phyloP scores from a whole-genome alignment of 257 asterid species.

The Penstemon newberryi region DNA sequence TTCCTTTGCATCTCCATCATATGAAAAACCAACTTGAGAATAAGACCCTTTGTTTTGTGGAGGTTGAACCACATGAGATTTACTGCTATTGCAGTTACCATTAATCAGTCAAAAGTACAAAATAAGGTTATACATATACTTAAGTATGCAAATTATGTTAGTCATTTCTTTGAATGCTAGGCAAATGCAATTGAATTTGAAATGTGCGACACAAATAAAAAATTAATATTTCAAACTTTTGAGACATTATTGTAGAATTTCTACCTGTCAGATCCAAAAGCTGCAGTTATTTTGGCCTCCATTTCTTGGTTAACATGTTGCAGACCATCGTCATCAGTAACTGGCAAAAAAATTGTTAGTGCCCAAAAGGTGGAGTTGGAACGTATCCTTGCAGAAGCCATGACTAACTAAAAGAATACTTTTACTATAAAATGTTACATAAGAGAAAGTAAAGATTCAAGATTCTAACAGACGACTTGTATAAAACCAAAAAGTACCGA shows the following conservation, averaged over 20 bases:
- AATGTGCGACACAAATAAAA: not conserved
- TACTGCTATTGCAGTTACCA: slow-evolving; percentile 33
- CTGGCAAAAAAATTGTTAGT: slow-evolving; percentile 55
- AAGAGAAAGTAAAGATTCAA: slow-evolving; percentile 27
- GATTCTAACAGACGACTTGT: slow-evolving; percentile 31
- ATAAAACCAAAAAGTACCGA: slow-evolving; percentile 90
- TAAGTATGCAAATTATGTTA: not conserved
- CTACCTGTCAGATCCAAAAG: slow-evolving; percentile 84
- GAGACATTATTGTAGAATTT: not conserved
- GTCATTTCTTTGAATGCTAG: not conserved
- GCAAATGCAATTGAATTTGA: not conserved
- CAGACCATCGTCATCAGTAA: slow-evolving; percentile 84
- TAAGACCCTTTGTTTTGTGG: slow-evolving; percentile 77
- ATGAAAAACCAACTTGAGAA: slow-evolving; percentile 97
- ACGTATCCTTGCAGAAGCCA: slow-evolving; percentile 9
- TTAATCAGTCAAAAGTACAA: slow-evolving; percentile 21
- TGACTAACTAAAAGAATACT: slow-evolving; percentile 17
- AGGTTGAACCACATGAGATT: slow-evolving; percentile 66
- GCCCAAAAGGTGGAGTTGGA: slow-evolving; percentile 6
- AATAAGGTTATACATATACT: not conserved
- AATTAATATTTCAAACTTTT: not conserved
- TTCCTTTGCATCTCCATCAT: slow-evolving; percentile 77
- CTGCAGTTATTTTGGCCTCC: slow-evolving; percentile 80
- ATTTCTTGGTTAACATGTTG: slow-evolving; percentile 82
- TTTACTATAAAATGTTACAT: slow-evolving; percentile 26